These are phyloP conservation scores for Suillus placidus DNA, from an alignment of 768 basidiomycete genomes.

Conservation along the genomic window DNA sequence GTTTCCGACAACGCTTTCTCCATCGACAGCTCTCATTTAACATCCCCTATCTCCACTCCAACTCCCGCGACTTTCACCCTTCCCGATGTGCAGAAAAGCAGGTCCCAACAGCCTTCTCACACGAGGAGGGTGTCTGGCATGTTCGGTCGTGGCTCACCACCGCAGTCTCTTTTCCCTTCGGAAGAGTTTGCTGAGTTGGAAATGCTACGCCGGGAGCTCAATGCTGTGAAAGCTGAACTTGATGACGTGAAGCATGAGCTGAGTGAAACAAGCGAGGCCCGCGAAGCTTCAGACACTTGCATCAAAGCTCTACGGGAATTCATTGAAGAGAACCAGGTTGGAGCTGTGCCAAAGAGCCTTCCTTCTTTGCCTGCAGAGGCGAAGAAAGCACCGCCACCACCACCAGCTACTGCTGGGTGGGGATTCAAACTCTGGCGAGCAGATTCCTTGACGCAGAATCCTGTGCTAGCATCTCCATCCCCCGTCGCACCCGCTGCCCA, in stretches of 20 bases:
- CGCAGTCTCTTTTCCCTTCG: conserved; percentile 36
- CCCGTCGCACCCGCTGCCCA: not conserved
- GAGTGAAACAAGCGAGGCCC: conserved; percentile 77
- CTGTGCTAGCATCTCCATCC: conserved; percentile 28
- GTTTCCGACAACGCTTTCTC: conserved; percentile 55
- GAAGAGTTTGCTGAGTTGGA: conserved; percentile 52
- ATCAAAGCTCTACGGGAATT: conserved; percentile 82
- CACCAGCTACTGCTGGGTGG: conserved; percentile 49
- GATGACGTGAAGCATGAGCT: conserved; percentile 69
- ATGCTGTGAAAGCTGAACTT: conserved; percentile 56
- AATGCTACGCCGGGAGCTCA: conserved; percentile 61
- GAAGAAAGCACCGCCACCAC: conserved; percentile 25
- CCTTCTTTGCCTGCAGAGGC: conserved; percentile 34
- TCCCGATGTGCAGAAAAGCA: conserved; percentile 20
- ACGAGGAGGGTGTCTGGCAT: conserved; percentile 52
- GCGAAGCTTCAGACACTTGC: conserved; percentile 85
- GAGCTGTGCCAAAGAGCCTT: conserved; percentile 32
- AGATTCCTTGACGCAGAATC: conserved; percentile 34
- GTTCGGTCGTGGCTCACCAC: conserved; percentile 54
- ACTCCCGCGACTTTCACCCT: conserved; percentile 40
- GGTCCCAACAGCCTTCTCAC: conserved; percentile 28
- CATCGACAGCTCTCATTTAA: conserved; percentile 44
- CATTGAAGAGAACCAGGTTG: conserved; percentile 74
- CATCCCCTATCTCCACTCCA: conserved; percentile 40
- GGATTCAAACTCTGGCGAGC: conserved; percentile 73